phyloP scores from a whole-genome alignment of 371 early-diverging fungal species.

The Coemansia sp. region DNA sequence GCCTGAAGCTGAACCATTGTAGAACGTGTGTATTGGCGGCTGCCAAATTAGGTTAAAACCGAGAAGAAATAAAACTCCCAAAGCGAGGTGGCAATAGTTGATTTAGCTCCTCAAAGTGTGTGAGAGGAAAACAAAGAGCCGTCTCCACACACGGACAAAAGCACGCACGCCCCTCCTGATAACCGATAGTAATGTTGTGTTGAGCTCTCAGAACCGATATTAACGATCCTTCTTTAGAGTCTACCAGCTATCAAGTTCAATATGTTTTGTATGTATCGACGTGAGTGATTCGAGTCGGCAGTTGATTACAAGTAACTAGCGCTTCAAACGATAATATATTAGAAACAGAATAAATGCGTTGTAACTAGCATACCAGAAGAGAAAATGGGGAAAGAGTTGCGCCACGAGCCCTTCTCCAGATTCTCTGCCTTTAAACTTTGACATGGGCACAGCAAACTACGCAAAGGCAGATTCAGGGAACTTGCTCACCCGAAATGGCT shows the following conservation, averaged over 20 bases:
- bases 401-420: neutral
- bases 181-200: no score
- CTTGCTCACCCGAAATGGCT: neutral
- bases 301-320: neutral
- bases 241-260: no score
- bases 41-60: neutral
- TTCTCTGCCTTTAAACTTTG: conserved; percentile 1
- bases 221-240: no score
- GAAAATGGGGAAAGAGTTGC: neutral
- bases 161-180: no score
- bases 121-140: neutral
- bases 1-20: conserved; percentile 36
- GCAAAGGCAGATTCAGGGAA: neutral
- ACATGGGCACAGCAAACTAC: neutral
- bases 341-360: neutral
- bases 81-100: neutral
- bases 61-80: neutral
- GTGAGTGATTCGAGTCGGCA: no score
- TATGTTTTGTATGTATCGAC: no score
- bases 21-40: neutral
- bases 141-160: no score
- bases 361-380: neutral
- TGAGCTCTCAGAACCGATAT: no score
- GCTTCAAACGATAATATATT: neutral
- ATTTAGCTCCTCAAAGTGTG: neutral